Base-by-base conservation (phyloP, 2,329 filamentous ascomycete genomes). In the Fusarium musae region DNA sequence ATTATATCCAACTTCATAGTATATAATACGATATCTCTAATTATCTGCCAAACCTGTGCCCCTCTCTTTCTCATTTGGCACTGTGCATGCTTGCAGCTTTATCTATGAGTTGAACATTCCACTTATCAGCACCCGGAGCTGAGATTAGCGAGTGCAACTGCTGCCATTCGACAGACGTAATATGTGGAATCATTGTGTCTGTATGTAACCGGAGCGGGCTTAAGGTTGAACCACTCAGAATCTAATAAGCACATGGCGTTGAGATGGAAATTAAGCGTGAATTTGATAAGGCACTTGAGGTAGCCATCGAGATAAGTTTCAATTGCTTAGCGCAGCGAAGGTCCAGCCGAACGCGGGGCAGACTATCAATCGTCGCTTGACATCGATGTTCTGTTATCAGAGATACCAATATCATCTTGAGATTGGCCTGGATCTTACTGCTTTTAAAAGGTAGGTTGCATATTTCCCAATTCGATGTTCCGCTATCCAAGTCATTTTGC, bases 61-160 rank as follows among this genome's bases (percentile, higher is more conserved):
- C 4, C 9, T 8, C 3, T 9, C 4, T 5, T 36, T 0, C 4
- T 6, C 2, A 0, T 15, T 4, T 26, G 4, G 11, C 1, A 8
- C 3, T 9, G 0, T 37, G 1, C 19, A n/a, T 5, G 12, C 17
- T n/a, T 3, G 2, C 3, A 7, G 11, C 3, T 2, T 12, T n/a
- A 2, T 3, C 12, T 23, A 17, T 6, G 6, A n/a, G 9, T 2
- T 7, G 5, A 21, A 4, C 2, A 13, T n/a, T 4, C 3, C 12
- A 21, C 5, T 1, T 21, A 8, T 5, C 0, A 2, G 11, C 2
- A 2, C 6, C 21, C 11, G 9, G 9, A 16, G 23, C 9, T 16
- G 5, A 12, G 2, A 16, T n/a, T 6, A 9, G 9, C 0, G 10
- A 11, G 8, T 30, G 9, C 30, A 30, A 30, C 30, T 10, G 9